These are phyloP conservation scores for Ceratocystis colombiana DNA, from an alignment of 2,329 filamentous ascomycete species.

Conservation along the genomic window DNA sequence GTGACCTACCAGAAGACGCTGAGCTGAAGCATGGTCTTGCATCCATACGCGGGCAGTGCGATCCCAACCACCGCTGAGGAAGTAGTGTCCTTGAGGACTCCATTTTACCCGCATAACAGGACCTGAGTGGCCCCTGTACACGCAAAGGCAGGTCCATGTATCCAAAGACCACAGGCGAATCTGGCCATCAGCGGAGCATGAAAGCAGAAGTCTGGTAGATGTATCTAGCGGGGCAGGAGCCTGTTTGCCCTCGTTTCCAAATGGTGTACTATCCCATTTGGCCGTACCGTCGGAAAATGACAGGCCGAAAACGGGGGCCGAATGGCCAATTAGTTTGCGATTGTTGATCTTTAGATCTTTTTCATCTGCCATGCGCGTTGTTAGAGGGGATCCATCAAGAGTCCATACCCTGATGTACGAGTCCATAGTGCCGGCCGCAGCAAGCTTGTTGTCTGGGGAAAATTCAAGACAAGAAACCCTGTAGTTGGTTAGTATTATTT, in stretches of 20 bases:
- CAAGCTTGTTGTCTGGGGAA: slow-evolving; percentile 77
- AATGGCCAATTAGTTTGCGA: slow-evolving; percentile 75
- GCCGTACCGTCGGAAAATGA: slow-evolving; percentile 71
- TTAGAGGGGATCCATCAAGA: slow-evolving; percentile 71
- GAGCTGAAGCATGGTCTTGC: slow-evolving; percentile 81
- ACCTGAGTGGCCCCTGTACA: slow-evolving; percentile 86
- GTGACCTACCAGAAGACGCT: slow-evolving; percentile 82
- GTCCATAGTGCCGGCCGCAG: slow-evolving; percentile 81
- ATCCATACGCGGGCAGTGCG: slow-evolving; percentile 85
- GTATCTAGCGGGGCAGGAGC: slow-evolving; percentile 40
- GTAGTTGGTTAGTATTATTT: slow-evolving; percentile 27
- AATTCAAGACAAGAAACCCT: slow-evolving; percentile 92
- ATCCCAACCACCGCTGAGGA: slow-evolving; percentile 77
- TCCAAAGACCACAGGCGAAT: slow-evolving; percentile 90
- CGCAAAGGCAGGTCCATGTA: slow-evolving; percentile 80
- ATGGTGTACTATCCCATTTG: slow-evolving; percentile 40
- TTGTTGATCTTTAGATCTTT: slow-evolving; percentile 51
- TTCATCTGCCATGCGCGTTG: slow-evolving; percentile 51
- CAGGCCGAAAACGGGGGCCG: slow-evolving; percentile 77
- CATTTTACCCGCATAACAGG: slow-evolving; percentile 82
- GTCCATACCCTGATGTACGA: slow-evolving; percentile 96
- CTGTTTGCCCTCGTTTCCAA: slow-evolving; percentile 40
- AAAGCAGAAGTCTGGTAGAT: slow-evolving; percentile 67
- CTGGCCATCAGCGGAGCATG: slow-evolving; percentile 75
- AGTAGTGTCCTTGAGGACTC: slow-evolving; percentile 93